Percentiles rank a stretch among this genome's conserved stretches.
Conservation (phyloP, 352 stramenopile genomes). For the Lagenidium giganteum region DNA sequence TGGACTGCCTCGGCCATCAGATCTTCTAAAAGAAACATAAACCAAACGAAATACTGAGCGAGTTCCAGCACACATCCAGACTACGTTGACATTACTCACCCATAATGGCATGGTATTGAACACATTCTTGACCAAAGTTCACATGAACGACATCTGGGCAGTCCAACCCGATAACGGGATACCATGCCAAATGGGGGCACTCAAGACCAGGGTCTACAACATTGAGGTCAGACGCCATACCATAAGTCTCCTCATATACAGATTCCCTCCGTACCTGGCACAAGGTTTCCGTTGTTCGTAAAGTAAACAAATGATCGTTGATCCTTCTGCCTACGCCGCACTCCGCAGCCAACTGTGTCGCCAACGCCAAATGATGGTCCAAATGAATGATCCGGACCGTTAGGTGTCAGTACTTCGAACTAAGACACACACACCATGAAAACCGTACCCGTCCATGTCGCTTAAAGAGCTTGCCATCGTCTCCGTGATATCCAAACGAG, state of each 20-base stretch:
- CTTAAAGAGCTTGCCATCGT: conserved; percentile 70
- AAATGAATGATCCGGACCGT: no score
- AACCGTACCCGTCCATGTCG: conserved; percentile 36
- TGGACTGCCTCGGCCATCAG: no score
- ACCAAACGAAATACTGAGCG: no score
- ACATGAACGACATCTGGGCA: conserved; percentile 68
- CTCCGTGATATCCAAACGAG: conserved; percentile 77
- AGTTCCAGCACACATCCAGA: conserved; percentile 36
- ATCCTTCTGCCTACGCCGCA: conserved; percentile 32
- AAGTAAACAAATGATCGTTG: conserved; percentile 56
- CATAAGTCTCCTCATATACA: no score
- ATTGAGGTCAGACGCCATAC: no score
- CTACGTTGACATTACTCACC: conserved; percentile 41
- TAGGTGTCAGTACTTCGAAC: no score
- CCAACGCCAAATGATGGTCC: conserved; percentile 47
- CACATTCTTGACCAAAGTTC: conserved; percentile 81
- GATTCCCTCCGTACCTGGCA: conserved; percentile 35
- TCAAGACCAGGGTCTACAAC: conserved; percentile 22
- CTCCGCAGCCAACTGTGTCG: conserved; percentile 72
- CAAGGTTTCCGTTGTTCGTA: conserved; percentile 58
- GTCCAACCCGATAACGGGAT: conserved; percentile 80
- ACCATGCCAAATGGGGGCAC: conserved; percentile 45
- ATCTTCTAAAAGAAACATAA: no score
- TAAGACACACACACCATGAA: no score
- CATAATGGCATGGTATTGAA: no score